phyloP scores from a whole-genome alignment of 345 rosid genomes.

The Syzygium oleosum region DNA sequence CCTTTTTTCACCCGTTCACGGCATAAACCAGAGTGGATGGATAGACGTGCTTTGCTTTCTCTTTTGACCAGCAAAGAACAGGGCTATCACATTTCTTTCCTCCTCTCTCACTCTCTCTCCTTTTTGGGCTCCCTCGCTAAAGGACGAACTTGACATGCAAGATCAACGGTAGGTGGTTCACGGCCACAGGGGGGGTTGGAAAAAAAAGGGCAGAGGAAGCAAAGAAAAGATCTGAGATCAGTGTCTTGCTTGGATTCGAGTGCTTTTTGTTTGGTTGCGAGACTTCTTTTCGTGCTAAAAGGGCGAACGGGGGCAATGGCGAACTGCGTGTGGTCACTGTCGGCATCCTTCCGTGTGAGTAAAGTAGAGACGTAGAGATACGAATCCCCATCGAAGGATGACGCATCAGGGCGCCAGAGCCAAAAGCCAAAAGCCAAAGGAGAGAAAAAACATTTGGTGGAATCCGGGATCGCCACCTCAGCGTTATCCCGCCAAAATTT shows the following conservation, averaged over 20 bases:
- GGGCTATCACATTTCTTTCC: background rate
- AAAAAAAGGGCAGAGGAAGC: background rate
- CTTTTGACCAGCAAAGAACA: background rate
- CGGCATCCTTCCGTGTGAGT: background rate
- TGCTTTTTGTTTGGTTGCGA: background rate
- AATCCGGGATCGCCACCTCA: background rate
- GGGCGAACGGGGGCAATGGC: background rate
- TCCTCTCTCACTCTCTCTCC: background rate
- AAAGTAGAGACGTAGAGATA: background rate
- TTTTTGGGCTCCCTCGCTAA: background rate
- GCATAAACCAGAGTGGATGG: no score
- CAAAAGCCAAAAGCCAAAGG: background rate
- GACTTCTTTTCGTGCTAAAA: background rate
- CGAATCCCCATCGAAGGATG: background rate
- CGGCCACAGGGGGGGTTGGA: background rate
- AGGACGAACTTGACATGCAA: background rate
- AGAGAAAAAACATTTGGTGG: background rate
- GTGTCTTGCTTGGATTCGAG: background rate
- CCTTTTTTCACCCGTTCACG: no score
- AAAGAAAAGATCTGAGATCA: background rate
- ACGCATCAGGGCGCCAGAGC: background rate
- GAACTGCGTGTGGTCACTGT: background rate
- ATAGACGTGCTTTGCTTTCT: no score
- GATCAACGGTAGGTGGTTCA: background rate
- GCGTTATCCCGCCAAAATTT: background rate